Percentiles rank a stretch among this genome's conserved stretches.
These are phyloP conservation scores for Thermochaetoides dissita DNA, from an alignment of 2,329 filamentous ascomycete species.

Conservation along the genomic window DNA sequence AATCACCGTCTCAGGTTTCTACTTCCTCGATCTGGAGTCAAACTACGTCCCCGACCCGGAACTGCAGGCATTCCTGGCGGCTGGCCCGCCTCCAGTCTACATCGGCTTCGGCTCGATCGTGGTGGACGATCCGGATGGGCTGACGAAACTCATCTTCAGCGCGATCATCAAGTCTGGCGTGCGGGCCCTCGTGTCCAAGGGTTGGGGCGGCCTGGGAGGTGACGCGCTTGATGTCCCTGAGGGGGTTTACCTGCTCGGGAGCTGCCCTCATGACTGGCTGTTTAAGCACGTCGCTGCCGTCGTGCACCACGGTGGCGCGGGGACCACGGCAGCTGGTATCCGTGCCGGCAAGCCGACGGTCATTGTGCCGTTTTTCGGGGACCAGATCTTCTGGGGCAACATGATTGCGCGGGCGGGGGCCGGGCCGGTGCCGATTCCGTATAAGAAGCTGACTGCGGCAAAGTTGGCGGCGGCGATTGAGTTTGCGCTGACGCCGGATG, in stretches of 20 bases:
- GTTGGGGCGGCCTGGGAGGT: conserved; percentile 73
- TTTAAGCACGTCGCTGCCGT: conserved; percentile 71
- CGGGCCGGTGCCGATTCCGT: conserved; percentile 55
- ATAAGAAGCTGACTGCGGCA: conserved; percentile 52
- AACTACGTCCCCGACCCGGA: conserved; percentile 53
- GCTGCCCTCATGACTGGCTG: conserved; percentile 79
- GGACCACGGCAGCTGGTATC: conserved; percentile 79
- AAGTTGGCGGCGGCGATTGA: conserved; percentile 51
- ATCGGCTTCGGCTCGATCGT: conserved; percentile 78
- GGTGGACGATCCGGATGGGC: conserved; percentile 57
- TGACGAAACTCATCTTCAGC: conserved; percentile 60
- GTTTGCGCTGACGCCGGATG: conserved; percentile 45
- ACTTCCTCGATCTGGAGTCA: conserved; percentile 54
- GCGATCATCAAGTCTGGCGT: conserved; percentile 53
- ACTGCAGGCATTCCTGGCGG: conserved; percentile 50
- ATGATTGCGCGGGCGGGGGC: conserved; percentile 62
- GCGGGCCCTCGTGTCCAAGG: conserved; percentile 72
- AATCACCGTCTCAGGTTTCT: conserved; percentile 64
- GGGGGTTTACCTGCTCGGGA: conserved; percentile 69
- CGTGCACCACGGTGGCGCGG: conserved; percentile 77
- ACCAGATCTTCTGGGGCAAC: conserved; percentile 71
- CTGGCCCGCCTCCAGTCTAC: conserved; percentile 61
- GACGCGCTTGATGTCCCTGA: conserved; percentile 58
- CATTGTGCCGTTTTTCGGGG: conserved; percentile 75
- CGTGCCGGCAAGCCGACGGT: conserved; percentile 66